These are phyloP conservation scores for Diophrys sp. DNA, from an alignment of 73 alveolate genomes.

Conservation along the genomic window DNA sequence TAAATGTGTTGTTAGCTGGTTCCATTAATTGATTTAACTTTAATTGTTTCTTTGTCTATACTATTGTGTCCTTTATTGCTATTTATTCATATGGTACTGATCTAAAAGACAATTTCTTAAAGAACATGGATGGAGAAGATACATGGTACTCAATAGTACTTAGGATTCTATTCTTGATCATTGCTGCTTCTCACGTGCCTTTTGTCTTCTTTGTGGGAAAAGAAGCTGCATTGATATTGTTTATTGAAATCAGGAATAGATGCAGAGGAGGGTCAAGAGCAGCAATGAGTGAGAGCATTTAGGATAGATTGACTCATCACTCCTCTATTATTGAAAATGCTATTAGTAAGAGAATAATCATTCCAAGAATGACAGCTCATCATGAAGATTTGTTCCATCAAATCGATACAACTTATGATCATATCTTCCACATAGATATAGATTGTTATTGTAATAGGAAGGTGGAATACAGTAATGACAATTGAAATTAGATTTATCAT, in stretches of 20 bases:
- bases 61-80: conserved; percentile 2
- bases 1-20: no score
- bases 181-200: conserved; percentile 18
- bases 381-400: no score
- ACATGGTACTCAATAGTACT: not conserved
- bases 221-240: conserved; percentile 20
- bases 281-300: no score
- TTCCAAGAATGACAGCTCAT: not conserved
- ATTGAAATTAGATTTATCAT: no score
- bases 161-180: conserved; percentile 1
- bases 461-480: no score
- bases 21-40: no score
- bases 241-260: not conserved
- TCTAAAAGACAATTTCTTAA: not conserved
- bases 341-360: not conserved
- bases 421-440: no score
- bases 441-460: no score
- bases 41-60: conserved; percentile 1
- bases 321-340: no score
- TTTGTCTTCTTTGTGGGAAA: conserved; percentile 35
- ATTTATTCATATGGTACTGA: conserved; percentile 3
- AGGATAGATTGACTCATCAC: no score
- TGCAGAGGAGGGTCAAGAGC: no score
- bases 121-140: not conserved
- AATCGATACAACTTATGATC: no score